Base-by-base conservation (phyloP, 2,329 filamentous ascomycete species). In the Neofusicoccum parvum region DNA sequence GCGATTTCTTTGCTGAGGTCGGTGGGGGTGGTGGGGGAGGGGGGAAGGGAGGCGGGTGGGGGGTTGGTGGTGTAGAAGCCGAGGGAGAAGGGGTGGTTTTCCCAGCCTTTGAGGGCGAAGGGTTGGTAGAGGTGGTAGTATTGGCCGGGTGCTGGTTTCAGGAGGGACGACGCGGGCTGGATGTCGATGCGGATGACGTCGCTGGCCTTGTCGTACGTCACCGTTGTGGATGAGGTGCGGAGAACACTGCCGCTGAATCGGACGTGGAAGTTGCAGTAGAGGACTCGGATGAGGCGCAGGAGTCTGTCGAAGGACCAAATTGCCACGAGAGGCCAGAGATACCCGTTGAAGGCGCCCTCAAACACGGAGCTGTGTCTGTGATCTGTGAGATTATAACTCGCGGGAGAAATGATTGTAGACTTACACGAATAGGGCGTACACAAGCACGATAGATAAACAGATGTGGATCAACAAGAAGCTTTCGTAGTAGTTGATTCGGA, bases 311-410 rank as follows among this genome's bases (percentile, higher is more conserved):
- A 69, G 0, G 78, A 58, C 86, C 85, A 87, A 34, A 87, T 77
- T 11, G 74, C 72, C 3, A 80, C 73, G 2, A 82, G 82, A 0
- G 81, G 74, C 80, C 83, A 87, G 60, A 85, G 80, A 20, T 84
- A 80, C 9, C 72, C 70, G 62, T 86, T 81, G 65, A 81, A 87
- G 53, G 80, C 74, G 20, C 80, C 80, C 5, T 76, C 72, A 66
- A 86, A 86, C 23, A 86, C 84, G n/a, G 85, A 76, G 65, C 86
- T 75, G 68, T 88, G 77, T 64, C 83, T 77, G 10, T 15, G 11
- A 50, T 73, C 71, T 3, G 70, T 75, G 6, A 14, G n/a, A 15
- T 12, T 43, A 11, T 17, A 23, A 48, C 36, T 9, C 3, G n/a
- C 15, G 15, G 11, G 14, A n/a, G 11, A 39, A 20, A 53, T 1